A percentile compares a stretch with the other conserved stretches of the same genome.
Evolutionary conservation across 192 early-diverging fungal genomes (phyloP).

Genomic region (Coemansia sp.): DNA sequence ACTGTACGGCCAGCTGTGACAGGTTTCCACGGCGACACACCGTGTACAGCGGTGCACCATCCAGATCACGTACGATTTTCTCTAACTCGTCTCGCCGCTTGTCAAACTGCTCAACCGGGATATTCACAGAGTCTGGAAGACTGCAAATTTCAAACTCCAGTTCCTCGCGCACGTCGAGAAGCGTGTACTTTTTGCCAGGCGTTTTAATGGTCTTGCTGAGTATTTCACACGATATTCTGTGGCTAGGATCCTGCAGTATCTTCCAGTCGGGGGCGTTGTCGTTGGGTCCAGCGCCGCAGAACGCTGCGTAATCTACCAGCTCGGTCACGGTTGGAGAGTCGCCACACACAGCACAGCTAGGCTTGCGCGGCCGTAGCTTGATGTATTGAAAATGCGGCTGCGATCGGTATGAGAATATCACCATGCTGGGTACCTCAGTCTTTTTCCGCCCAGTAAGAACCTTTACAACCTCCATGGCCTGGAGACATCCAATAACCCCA

Average conservation of each 20-base stretch:
- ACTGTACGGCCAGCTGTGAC: constrained; percentile 80
- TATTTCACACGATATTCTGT: constrained; percentile 56
- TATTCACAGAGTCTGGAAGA: constrained; percentile 69
- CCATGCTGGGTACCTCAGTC: constrained; percentile 63
- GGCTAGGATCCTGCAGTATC: constrained; percentile 36
- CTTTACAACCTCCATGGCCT: constrained; percentile 93
- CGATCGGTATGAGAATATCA: constrained; percentile 75
- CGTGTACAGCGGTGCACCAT: constrained; percentile 66
- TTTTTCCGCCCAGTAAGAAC: constrained; percentile 66
- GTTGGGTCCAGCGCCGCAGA: constrained; percentile 78
- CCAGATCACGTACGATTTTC: constrained; percentile 38
- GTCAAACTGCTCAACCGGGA: constrained; percentile 52
- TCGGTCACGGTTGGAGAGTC: constrained; percentile 75
- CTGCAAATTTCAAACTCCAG: constrained; percentile 83
- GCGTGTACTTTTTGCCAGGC: constrained; percentile 53
- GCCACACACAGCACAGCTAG: constrained; percentile 84
- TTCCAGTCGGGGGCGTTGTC: constrained; percentile 64
- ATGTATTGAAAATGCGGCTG: constrained; percentile 77
- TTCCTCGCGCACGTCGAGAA: constrained; percentile 89
- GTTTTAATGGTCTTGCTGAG: constrained; percentile 54
- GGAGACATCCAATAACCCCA: constrained; percentile 87
- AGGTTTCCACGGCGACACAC: constrained; percentile 90
- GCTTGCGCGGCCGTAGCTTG: constrained; percentile 69
- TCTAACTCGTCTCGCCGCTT: constrained; percentile 28
- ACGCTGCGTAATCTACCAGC: constrained; percentile 90